These are phyloP conservation scores for Arctium minus DNA, from an alignment of 129 eudicot genomes.

Conservation along the genomic window DNA sequence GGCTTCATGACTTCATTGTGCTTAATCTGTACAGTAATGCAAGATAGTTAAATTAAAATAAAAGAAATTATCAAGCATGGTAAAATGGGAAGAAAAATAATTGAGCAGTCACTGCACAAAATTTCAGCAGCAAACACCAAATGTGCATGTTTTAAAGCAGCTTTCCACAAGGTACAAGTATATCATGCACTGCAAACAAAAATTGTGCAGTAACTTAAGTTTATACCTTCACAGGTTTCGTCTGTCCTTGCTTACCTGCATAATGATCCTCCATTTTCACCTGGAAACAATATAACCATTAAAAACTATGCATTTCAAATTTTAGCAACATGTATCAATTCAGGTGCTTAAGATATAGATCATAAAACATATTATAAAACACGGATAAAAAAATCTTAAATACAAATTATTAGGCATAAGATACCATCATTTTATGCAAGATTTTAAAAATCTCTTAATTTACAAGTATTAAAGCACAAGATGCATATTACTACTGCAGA, in stretches of 20 bases:
- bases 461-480: too few relatives aligned
- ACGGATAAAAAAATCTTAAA: too few relatives aligned
- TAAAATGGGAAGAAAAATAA: too few relatives aligned
- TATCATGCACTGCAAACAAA: background rate
- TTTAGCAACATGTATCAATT: background rate
- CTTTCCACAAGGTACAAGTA: background rate
- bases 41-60: constrained; percentile 22
- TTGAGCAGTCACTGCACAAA: too few relatives aligned
- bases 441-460: too few relatives aligned
- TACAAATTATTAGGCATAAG: too few relatives aligned
- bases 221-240: constrained; percentile 28
- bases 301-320: background rate
- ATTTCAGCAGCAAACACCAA: background rate
- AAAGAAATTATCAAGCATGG: background rate
- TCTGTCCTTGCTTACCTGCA: constrained; percentile 20
- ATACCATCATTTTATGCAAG: too few relatives aligned
- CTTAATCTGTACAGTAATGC: constrained; percentile 53
- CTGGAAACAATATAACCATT: constrained; percentile 30
- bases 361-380: too few relatives aligned
- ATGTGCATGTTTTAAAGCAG: background rate
- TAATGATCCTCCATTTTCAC: constrained; percentile 52
- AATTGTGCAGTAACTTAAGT: background rate
- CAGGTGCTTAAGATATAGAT: background rate
- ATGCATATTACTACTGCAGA: too few relatives aligned
- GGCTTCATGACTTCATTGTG: constrained; percentile 72